A percentile compares a stretch with the other conserved stretches of the same genome.
Conservation (phyloP, 208 protist species). For the Trypanosoma vivax region DNA sequence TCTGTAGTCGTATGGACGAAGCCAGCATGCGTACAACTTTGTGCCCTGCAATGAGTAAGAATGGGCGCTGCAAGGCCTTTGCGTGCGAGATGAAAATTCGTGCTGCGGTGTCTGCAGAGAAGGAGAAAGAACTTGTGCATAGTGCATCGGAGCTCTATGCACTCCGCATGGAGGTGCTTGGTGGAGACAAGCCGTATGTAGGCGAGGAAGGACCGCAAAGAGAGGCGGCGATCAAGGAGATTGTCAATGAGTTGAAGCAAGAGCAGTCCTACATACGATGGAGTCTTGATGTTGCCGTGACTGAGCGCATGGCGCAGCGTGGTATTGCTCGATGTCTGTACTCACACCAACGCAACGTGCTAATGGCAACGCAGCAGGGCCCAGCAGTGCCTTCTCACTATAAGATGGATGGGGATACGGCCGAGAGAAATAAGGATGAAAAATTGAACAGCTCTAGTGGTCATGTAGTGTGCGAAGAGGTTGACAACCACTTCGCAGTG, state of each 20-base stretch:
- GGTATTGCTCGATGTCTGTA: constrained; percentile 38
- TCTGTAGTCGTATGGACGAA: constrained; percentile 31
- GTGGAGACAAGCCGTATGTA: not conserved
- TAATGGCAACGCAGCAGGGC: no score
- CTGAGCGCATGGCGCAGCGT: constrained; percentile 43
- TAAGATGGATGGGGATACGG: not conserved
- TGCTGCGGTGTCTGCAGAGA: constrained; percentile 26
- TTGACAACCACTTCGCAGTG: not conserved
- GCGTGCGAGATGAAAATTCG: constrained; percentile 38
- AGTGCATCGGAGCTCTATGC: constrained; percentile 51
- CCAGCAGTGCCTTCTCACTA: constrained; percentile 38
- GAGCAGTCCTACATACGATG: constrained; percentile 68
- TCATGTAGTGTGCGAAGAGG: not conserved
- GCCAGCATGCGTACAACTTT: constrained; percentile 23
- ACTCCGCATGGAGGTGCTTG: constrained; percentile 51
- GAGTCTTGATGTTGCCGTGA: constrained; percentile 66
- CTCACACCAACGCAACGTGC: constrained; percentile 37
- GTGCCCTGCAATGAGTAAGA: constrained; percentile 30
- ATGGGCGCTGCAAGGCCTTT: constrained; percentile 35
- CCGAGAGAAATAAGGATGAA: not conserved
- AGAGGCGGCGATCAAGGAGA: constrained; percentile 4
- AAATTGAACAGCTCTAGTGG: not conserved
- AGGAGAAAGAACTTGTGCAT: constrained; percentile 61
- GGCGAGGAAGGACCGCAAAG: not conserved
- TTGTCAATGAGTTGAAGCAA: constrained; percentile 63